Conservation (phyloP, 208 protist species). For the Wallacemonas sp. region DNA sequence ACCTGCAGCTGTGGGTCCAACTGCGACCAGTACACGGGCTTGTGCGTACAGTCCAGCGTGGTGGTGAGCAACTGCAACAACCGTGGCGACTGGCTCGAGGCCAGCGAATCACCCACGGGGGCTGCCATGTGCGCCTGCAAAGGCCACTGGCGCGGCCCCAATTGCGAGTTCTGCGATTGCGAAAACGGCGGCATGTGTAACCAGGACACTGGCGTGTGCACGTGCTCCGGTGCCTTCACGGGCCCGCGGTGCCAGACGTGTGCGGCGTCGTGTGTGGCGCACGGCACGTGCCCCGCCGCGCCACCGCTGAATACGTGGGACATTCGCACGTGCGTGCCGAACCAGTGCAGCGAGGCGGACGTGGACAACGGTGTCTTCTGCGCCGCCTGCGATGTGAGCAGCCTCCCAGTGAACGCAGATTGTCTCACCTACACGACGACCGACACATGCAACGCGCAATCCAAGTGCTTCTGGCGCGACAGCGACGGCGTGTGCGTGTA, state of each 20-base stretch:
- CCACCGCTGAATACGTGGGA: constrained; percentile 25
- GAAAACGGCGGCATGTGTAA: constrained; percentile 50
- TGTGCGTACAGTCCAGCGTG: constrained; percentile 23
- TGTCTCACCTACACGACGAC: constrained; percentile 12
- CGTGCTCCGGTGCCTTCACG: constrained; percentile 39
- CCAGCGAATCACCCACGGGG: constrained; percentile 34
- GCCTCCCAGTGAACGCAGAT: not conserved
- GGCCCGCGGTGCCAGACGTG: constrained; percentile 51
- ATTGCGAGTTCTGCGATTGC: constrained; percentile 56
- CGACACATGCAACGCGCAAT: constrained; percentile 15
- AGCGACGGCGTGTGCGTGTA: not conserved
- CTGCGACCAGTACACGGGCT: constrained; percentile 36
- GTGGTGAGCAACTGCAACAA: constrained; percentile 18
- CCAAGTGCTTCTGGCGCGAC: constrained; percentile 33
- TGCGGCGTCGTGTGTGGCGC: constrained; percentile 27
- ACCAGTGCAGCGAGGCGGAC: constrained; percentile 26
- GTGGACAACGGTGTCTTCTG: constrained; percentile 21
- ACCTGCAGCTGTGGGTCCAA: not conserved
- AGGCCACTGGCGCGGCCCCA: constrained; percentile 46
- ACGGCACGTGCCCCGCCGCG: constrained; percentile 32
- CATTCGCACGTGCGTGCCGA: constrained; percentile 40
- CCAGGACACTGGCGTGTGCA: constrained; percentile 30
- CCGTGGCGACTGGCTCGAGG: constrained; percentile 30
- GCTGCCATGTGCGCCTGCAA: constrained; percentile 38
- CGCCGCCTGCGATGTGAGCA: constrained; percentile 14